Percentiles rank a stretch among this genome's conserved stretches.
These are phyloP conservation scores for Neofusicoccum sp. DNA, from an alignment of 2,329 filamentous ascomycete genomes.

Conservation along the genomic window DNA sequence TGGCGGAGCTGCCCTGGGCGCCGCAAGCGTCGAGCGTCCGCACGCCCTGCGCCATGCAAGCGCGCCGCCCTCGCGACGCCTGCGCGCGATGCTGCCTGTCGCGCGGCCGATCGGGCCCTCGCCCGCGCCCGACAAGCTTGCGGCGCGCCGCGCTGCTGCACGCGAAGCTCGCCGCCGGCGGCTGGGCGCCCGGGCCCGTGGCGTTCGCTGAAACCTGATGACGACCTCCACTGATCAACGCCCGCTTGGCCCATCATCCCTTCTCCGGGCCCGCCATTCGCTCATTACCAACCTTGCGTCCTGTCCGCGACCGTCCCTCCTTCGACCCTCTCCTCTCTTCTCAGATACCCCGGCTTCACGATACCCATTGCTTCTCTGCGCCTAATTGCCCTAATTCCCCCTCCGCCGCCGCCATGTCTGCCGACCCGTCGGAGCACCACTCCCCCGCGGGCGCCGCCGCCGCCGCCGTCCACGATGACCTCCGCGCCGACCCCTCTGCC, in stretches of 20 bases:
- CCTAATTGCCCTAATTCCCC: constrained; percentile 1
- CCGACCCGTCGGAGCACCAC: constrained; percentile 2
- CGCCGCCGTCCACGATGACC: constrained; percentile 2
- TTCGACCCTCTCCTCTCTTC: neutral
- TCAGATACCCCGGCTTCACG: constrained; percentile 2
- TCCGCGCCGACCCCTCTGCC: neutral
- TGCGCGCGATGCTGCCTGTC: too few relatives aligned
- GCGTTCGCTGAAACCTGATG: constrained; percentile 8
- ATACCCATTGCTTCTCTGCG: constrained; percentile 8
- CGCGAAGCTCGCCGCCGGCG: constrained; percentile 1
- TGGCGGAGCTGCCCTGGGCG: neutral
- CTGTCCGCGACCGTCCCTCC: neutral
- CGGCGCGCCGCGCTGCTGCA: neutral
- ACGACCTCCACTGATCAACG: constrained; percentile 10
- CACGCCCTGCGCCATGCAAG: neutral
- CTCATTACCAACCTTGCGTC: neutral
- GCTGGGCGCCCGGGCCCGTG: constrained; percentile 5
- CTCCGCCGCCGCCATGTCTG: neutral
- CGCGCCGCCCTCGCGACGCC: too few relatives aligned
- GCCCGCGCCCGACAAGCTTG: neutral
- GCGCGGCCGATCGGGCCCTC: neutral
- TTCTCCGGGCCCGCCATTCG: constrained; percentile 1
- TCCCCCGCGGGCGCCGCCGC: neutral
- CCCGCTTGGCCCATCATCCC: constrained; percentile 7
- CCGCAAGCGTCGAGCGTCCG: constrained; percentile 1